Percentiles rank a stretch among this genome's conserved stretches.
phyloP scores from a whole-genome alignment of 148 eudicot genomes.

The Vaccinium darrowii region DNA sequence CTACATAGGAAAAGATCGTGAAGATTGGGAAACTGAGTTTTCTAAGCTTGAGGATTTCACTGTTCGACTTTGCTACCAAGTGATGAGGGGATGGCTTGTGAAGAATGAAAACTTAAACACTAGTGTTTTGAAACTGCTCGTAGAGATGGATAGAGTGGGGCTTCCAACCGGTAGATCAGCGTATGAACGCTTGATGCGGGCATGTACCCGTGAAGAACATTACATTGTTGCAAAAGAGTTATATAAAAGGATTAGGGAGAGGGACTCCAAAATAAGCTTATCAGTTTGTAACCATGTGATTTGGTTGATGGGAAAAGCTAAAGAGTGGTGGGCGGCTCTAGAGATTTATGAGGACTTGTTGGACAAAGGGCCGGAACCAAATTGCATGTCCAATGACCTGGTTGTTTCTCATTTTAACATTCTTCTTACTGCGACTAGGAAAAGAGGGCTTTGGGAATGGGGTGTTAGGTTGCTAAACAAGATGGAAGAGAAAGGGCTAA shows the following conservation, averaged over 20 bases:
- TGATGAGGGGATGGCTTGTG: constrained; percentile 86
- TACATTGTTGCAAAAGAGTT: constrained; percentile 69
- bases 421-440: constrained; percentile 62
- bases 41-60: constrained; percentile 59
- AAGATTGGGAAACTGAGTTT: constrained; percentile 69
- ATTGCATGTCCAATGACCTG: constrained; percentile 73
- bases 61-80: constrained; percentile 77
- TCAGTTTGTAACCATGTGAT: constrained; percentile 90
- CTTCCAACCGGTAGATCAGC: constrained; percentile 51
- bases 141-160: constrained; percentile 68
- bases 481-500: constrained; percentile 89
- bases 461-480: constrained; percentile 74
- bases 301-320: constrained; percentile 93
- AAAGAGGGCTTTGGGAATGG: constrained; percentile 90
- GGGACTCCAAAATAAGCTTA: constrained; percentile 59
- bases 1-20: constrained; percentile 36
- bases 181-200: constrained; percentile 84
- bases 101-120: constrained; percentile 51
- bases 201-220: constrained; percentile 85
- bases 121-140: constrained; percentile 57
- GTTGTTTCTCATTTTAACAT: constrained; percentile 76
- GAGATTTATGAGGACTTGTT: constrained; percentile 87
- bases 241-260: constrained; percentile 70
- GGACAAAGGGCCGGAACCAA: constrained; percentile 86
- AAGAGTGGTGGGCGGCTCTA: constrained; percentile 97